Base-by-base conservation (phyloP, 108 stramenopile species). In the Fragilaria crotonensis region DNA sequence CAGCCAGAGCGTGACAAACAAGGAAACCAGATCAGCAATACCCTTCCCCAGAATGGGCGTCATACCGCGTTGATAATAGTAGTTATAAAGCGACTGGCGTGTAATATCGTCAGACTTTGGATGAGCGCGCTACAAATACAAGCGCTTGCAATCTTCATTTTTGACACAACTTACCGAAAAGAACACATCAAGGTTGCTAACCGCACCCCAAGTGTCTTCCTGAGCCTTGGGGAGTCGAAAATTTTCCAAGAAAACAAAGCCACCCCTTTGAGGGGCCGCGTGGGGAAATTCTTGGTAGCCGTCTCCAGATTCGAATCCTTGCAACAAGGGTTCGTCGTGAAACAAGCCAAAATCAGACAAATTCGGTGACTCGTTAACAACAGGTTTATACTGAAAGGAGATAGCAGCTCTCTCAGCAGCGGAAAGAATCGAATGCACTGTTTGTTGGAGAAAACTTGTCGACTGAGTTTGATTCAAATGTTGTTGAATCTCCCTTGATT, bases 31-130 rank as follows among this genome's bases (percentile, higher is more conserved):
- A 48, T 93, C 87, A 3, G 93, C 92, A 14, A 88, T 52, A 7
- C 93, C 93, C 44, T 79, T 72, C 21, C 90, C 85, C 4, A 94
- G 59, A 20, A 95, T 94, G 45, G 93, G 77, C 2, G 74, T 69
- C 20, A 98, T 54, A 26, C 97, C 97, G n/a, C 92, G 77, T 58
- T 85, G 73, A 54, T 90, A 85, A 66, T 95, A 95, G 63, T 94
- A 96, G 29, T 71, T 73, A 75, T 98, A 98, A 55, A 98, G 54
- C 11, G 79, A 74, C 49, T 50, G 20, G 18, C 5, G 18, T 5
- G 18, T 19, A 31, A 9, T 11, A 41, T 41, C 36, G 14, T n/a
- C n/a, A n/a, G n/a, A n/a, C n/a, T n/a, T n/a, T n/a, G n/a, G n/a
- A n/a, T n/a, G n/a, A n/a, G n/a, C n/a, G n/a, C n/a, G n/a, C n/a